Conservation (phyloP, 148 eudicot genomes). For the Arctostaphylos glauca region DNA sequence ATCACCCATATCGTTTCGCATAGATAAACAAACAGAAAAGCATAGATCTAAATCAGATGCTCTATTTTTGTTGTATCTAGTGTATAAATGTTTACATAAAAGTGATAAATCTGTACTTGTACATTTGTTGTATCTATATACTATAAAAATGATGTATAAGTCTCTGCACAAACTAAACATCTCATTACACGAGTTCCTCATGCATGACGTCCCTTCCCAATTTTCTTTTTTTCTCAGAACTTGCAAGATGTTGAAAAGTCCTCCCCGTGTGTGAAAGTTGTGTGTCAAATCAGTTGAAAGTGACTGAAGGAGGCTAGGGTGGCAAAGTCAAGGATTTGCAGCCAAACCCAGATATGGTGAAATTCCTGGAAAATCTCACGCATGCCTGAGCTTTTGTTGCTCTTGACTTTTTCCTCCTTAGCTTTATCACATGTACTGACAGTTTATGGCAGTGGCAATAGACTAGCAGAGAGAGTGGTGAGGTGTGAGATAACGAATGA, state of each 20-base stretch:
- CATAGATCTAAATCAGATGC: not conserved
- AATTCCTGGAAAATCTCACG: too few species aligned
- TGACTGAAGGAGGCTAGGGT: too few species aligned
- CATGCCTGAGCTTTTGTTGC: too few species aligned
- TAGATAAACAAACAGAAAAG: not conserved
- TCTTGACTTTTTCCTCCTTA: too few species aligned
- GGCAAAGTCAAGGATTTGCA: too few species aligned
- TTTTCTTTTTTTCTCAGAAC: not conserved
- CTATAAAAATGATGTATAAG: not conserved
- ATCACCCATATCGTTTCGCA: not conserved
- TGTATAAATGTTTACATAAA: not conserved
- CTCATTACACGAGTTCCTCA: not conserved
- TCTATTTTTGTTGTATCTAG: not conserved
- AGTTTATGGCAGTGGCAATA: too few species aligned
- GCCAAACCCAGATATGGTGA: too few species aligned
- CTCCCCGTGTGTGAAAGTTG: too few species aligned
- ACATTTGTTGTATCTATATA: not conserved
- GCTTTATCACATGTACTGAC: too few species aligned
- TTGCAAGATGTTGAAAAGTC: not conserved
- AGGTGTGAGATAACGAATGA: too few species aligned
- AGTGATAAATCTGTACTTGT: not conserved
- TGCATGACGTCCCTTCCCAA: not conserved
- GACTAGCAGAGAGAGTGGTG: too few species aligned
- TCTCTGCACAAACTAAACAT: not conserved
- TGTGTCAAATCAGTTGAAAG: too few species aligned